Evolutionary conservation across 169 alveolate genomes (phyloP), one percentile per base, ranked within the genome.

Genomic region (Cryptosporidium sp.): DNA sequence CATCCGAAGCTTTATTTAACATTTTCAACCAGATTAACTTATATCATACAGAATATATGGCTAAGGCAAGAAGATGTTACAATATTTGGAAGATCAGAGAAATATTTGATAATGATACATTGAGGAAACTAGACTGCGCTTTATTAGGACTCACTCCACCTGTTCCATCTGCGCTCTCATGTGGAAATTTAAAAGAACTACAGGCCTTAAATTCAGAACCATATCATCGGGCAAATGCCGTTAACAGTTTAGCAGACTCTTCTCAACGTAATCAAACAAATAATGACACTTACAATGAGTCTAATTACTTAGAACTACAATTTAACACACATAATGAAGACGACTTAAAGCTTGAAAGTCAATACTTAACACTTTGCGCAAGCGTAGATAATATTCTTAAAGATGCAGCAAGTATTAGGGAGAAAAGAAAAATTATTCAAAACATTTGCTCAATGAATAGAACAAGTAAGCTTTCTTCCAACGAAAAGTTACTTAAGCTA

Each of bases 1-100:
- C 75, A 9, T 80, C 89, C 6, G 89, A 80, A 42, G 89, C 89
- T 33, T 29, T 80, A 60, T 62, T 80, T 4, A 80, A 62, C 45
- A 80, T 80, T 44, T 80, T 80, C 42, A 80, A 58, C 44, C 89
- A 62, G 37, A 80, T 80, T 44, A 80, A 80, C 52, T 21, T 62
- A 23, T 60, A 80, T 35, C 70, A 80, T 39, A 62, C 89, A 26
- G 89, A 80, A 44, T 80, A 62, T 80, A 80, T 80, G 89, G 89
- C 89, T 42, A 80, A 80, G 23, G 89, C 89, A 80, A 80, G 89
- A 39, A 60, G 89, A 21, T 80, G 89, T 31, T 80, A 29, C n/a
- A 80, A 80, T 65, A 80, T 80, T 58, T 80, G 89, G 89, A 80
- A 80, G 37, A 42, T 26, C 23, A 75, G 89, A 14, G 89, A 65